Percentiles rank a stretch among this genome's conserved stretches.
Conservation (phyloP, 306 rosid genomes). For the Echinosophora koreensis region DNA sequence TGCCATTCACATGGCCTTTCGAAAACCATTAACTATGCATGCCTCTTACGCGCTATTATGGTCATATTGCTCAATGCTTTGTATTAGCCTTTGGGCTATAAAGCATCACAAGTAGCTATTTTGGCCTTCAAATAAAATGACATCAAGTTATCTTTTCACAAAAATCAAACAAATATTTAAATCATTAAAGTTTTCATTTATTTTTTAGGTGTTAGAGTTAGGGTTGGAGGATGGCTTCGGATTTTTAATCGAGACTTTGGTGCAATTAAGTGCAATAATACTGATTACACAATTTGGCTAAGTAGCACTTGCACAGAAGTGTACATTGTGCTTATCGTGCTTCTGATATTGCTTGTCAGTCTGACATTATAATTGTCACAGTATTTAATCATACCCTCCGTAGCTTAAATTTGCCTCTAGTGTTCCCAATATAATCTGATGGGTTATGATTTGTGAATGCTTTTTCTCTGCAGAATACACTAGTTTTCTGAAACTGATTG, state of each 20-base stretch:
- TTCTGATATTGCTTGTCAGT: neutral
- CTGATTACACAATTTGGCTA: no score
- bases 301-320: no score
- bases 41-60: neutral
- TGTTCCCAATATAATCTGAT: no score
- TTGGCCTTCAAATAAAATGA: constrained; percentile 25
- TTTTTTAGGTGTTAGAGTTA: neutral
- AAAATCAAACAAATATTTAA: neutral
- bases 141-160: neutral
- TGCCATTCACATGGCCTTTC: neutral
- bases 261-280: no score
- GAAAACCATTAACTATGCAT: constrained; percentile 11
- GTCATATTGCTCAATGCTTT: neutral
- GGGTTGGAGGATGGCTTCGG: neutral
- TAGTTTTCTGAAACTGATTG: constrained; percentile 13
- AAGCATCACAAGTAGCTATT: constrained; percentile 23
- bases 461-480: constrained; percentile 37
- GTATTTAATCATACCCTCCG: neutral
- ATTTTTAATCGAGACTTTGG: neutral
- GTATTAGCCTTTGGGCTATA: neutral
- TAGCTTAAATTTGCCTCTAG: neutral
- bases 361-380: constrained; percentile 10
- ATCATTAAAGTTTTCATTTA: neutral
- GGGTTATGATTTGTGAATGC: constrained; percentile 6
- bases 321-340: no score